Evolutionary conservation across 2,329 filamentous ascomycete species (phyloP).

Genomic region (Trichoderma atrobrunneum): DNA sequence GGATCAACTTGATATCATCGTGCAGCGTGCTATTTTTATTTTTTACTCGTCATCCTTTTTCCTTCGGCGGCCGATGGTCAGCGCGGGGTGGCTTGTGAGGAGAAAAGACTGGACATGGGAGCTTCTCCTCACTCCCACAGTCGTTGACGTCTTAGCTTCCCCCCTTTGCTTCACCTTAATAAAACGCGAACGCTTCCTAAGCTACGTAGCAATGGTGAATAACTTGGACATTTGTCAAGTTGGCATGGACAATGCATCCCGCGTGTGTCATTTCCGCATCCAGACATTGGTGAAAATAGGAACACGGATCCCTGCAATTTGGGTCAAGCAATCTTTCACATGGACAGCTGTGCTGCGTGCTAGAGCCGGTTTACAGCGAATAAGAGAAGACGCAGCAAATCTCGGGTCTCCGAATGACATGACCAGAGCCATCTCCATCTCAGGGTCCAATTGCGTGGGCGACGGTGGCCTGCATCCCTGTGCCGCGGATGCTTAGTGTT

Average conservation of each 20-base stretch:
- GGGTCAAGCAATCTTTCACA: background rate
- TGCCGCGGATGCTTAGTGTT: background rate
- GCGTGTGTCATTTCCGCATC: conserved; percentile 14
- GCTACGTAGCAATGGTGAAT: background rate
- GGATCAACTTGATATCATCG: background rate
- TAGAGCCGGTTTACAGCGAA: background rate
- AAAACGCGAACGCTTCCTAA: background rate
- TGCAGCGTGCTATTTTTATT: conserved; percentile 7
- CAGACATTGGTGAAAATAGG: background rate
- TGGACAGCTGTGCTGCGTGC: background rate
- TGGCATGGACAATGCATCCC: background rate
- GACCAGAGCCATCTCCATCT: conserved; percentile 2
- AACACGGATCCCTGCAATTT: background rate
- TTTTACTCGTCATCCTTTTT: background rate
- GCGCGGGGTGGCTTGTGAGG: background rate
- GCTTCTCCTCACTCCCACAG: background rate
- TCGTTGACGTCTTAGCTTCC: background rate
- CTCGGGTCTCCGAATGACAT: background rate
- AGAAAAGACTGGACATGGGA: background rate
- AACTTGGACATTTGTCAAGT: background rate
- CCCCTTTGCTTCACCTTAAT: background rate
- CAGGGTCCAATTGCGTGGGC: conserved; percentile 6
- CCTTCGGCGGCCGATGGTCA: background rate
- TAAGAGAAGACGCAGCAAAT: background rate
- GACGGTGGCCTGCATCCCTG: background rate